These are phyloP conservation scores for Rhizopus sp. DNA, from an alignment of 371 early-diverging fungal genomes.

Conservation along the genomic window DNA sequence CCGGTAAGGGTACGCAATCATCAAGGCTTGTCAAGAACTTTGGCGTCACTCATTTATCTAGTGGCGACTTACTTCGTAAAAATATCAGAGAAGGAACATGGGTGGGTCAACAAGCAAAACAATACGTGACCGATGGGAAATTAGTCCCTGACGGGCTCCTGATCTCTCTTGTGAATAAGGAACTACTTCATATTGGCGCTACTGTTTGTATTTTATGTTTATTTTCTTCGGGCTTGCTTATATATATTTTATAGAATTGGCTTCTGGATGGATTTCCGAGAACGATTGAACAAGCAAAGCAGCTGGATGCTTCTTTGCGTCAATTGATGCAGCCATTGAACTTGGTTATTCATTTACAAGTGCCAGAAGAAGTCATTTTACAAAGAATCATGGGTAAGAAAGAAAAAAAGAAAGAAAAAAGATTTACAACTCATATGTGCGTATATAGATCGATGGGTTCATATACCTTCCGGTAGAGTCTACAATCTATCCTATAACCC, in stretches of 20 bases:
- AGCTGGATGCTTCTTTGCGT: constrained; percentile 69
- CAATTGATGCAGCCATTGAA: constrained; percentile 67
- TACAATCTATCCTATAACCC: constrained; percentile 95
- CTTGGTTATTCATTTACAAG: constrained; percentile 87
- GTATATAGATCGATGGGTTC: constrained; percentile 86
- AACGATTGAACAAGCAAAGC: constrained; percentile 83
- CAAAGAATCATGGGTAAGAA: constrained; percentile 79
- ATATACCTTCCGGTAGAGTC: constrained; percentile 90
- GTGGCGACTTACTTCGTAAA: constrained; percentile 82
- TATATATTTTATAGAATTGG: constrained; percentile 58
- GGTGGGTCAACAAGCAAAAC: constrained; percentile 68
- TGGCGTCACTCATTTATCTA: constrained; percentile 70
- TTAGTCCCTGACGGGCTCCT: constrained; percentile 84
- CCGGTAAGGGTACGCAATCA: constrained; percentile 92
- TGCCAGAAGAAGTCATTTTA: constrained; percentile 90
- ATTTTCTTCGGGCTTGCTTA: background rate
- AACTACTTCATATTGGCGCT: constrained; percentile 56
- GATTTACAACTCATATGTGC: constrained; percentile 1
- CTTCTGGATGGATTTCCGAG: constrained; percentile 98
- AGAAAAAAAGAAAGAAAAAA: background rate
- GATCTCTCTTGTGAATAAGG: constrained; percentile 70
- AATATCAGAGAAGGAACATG: constrained; percentile 72
- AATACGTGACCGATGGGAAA: constrained; percentile 54
- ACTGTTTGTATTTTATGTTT: constrained; percentile 24
- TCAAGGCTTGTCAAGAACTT: constrained; percentile 69